Conservation (phyloP, 139 green algal species). For the Protoeuglena noctilucae region DNA sequence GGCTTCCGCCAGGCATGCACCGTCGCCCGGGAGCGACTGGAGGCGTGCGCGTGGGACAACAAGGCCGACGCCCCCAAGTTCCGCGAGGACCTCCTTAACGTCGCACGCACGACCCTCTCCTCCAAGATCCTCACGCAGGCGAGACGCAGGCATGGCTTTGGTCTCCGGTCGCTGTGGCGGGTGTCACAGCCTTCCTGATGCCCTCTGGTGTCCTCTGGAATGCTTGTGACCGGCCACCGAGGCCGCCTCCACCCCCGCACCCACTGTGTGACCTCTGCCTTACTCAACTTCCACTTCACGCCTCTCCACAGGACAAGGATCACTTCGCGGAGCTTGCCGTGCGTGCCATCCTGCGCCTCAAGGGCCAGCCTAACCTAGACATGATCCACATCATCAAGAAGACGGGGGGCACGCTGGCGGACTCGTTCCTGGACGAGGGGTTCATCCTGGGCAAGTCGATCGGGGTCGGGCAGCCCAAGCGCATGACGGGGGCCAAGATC, state of each 20-base stretch:
- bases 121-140: slow-evolving; percentile 87
- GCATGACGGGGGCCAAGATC: slow-evolving; percentile 90
- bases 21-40: slow-evolving; percentile 21
- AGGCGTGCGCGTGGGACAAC: slow-evolving; percentile 33
- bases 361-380: slow-evolving; percentile 68
- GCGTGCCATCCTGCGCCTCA: slow-evolving; percentile 78
- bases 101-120: slow-evolving; percentile 85
- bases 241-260: no score
- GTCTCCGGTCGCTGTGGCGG: no score
- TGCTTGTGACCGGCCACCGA: no score
- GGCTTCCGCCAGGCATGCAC: slow-evolving; percentile 68
- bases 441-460: slow-evolving; percentile 99
- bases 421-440: slow-evolving; percentile 95
- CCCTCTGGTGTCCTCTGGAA: no score
- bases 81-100: slow-evolving; percentile 75
- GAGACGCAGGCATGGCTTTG: background rate
- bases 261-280: no score
- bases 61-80: slow-evolving; percentile 25
- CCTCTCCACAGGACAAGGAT: slow-evolving; percentile 54
- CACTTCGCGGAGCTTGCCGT: slow-evolving; percentile 94
- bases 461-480: slow-evolving; percentile 87
- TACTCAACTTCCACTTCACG: no score
- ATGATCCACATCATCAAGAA: slow-evolving; percentile 99
- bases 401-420: slow-evolving; percentile 60
- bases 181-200: no score